A percentile compares a stretch with the other conserved stretches of the same genome.
These are phyloP conservation scores for Chlamydomonas eustigma DNA, from an alignment of 139 green algal genomes.

Conservation along the genomic window DNA sequence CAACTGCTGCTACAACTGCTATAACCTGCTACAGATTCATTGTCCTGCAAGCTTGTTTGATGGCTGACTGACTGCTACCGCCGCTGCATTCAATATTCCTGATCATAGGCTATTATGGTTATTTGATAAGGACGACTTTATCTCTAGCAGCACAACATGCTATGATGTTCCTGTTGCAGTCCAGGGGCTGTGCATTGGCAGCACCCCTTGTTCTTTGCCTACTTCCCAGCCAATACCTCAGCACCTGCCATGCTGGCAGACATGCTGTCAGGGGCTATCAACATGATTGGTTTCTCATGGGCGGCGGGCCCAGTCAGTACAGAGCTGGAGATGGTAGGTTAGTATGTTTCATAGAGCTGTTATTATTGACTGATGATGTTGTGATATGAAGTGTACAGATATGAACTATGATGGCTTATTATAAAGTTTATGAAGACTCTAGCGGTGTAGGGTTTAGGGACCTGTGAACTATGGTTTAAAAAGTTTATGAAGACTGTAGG, in stretches of 20 bases:
- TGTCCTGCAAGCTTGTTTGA: neutral
- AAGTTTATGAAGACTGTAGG: too few species aligned
- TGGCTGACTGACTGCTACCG: neutral
- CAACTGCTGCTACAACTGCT: neutral
- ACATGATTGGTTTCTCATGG: conserved; percentile 75
- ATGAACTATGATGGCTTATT: too few species aligned
- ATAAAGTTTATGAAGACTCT: too few species aligned
- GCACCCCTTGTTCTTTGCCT: conserved; percentile 77
- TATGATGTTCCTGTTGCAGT: neutral
- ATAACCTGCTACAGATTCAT: neutral
- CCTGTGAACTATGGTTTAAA: too few species aligned
- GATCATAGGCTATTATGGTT: conserved; percentile 22
- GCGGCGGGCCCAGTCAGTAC: conserved; percentile 61
- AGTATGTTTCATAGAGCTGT: too few species aligned
- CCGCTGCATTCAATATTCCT: neutral
- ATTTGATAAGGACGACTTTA: conserved; percentile 1
- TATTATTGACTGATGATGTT: too few species aligned
- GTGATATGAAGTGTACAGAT: too few species aligned
- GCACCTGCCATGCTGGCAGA: conserved; percentile 69
- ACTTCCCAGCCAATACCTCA: conserved; percentile 64
- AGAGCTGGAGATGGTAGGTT: conserved; percentile 78
- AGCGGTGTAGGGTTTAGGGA: too few species aligned
- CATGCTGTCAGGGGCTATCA: conserved; percentile 58
- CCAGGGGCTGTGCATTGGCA: conserved; percentile 78
- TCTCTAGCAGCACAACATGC: neutral